A percentile compares a stretch with the other conserved stretches of the same genome.
These are phyloP conservation scores for Globisporangium ultimum DNA, from an alignment of 352 stramenopile genomes.

Conservation along the genomic window DNA sequence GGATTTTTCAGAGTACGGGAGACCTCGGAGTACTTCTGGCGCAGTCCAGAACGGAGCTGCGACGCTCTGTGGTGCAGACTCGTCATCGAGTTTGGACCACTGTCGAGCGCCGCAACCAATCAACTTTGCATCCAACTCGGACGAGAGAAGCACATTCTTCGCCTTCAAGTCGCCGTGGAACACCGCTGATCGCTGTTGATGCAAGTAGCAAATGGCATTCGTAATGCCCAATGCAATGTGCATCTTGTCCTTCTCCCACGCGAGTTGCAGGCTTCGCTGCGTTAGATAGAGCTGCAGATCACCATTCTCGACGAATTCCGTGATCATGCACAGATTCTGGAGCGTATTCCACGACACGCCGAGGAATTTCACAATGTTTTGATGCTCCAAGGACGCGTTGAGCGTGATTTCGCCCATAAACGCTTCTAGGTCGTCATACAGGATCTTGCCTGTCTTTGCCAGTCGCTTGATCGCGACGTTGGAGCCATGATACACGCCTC, in stretches of 20 bases:
- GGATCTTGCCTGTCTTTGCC: slow-evolving; percentile 6
- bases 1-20: slow-evolving; percentile 39
- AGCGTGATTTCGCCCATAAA: slow-evolving; percentile 37
- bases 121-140: slow-evolving; percentile 33
- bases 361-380: slow-evolving; percentile 37
- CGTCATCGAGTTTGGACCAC: slow-evolving; percentile 1
- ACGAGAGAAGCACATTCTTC: slow-evolving; percentile 41
- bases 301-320: slow-evolving; percentile 37
- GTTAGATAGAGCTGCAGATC: slow-evolving; percentile 33
- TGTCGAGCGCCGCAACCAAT: slow-evolving; percentile 28
- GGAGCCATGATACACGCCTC: slow-evolving; percentile 22
- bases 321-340: slow-evolving; percentile 42
- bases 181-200: slow-evolving; percentile 26
- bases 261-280: slow-evolving; percentile 18
- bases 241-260: slow-evolving; percentile 44
- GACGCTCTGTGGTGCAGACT: slow-evolving; percentile 3
- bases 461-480: slow-evolving; percentile 42
- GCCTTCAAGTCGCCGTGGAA: slow-evolving; percentile 57
- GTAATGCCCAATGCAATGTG: slow-evolving; percentile 41
- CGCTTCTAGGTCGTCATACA: slow-evolving; percentile 19
- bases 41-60: slow-evolving; percentile 58
- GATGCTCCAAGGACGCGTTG: slow-evolving; percentile 27
- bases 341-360: slow-evolving; percentile 37
- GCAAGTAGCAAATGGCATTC: slow-evolving; percentile 41
- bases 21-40: slow-evolving; percentile 60